Evolutionary conservation across 129 eudicot genomes (phyloP).

Genomic region (Lonicera japonica): DNA sequence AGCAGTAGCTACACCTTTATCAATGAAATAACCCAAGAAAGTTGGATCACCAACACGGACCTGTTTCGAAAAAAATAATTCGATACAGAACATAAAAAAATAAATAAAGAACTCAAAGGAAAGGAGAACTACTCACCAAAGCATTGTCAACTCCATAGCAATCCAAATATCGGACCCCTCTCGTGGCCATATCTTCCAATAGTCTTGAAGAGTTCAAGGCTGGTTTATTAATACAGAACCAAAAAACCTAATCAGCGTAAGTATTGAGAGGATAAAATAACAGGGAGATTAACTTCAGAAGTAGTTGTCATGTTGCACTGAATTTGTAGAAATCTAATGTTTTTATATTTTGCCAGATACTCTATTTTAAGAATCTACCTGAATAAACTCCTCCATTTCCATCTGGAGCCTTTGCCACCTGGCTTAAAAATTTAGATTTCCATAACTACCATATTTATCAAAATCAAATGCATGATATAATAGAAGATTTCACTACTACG

Average conservation of each 20-base stretch:
- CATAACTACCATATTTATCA: conserved; percentile 13
- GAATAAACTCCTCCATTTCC: conserved; percentile 99
- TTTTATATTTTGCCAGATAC: neutral
- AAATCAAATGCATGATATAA: neutral
- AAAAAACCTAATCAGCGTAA: conserved; percentile 4
- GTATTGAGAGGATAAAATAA: neutral
- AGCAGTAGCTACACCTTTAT: conserved; percentile 83
- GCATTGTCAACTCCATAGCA: conserved; percentile 99
- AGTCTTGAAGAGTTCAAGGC: conserved; percentile 84
- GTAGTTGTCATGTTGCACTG: neutral
- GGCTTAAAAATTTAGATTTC: conserved; percentile 29
- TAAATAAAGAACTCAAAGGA: neutral
- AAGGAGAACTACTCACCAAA: conserved; percentile 39
- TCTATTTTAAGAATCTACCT: conserved; percentile 35
- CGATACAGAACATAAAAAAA: neutral
- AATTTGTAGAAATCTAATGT: neutral
- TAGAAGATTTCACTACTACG: no score
- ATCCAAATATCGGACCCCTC: conserved; percentile 90
- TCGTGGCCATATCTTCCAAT: conserved; percentile 80
- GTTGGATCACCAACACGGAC: conserved; percentile 99
- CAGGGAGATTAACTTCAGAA: neutral
- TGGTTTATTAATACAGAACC: conserved; percentile 24
- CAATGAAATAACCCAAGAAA: conserved; percentile 94
- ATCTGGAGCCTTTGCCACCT: conserved; percentile 98
- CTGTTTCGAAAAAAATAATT: conserved; percentile 26